Conservation (phyloP, 371 early-diverging fungal genomes). For the Zopfochytrium polystomum region DNA sequence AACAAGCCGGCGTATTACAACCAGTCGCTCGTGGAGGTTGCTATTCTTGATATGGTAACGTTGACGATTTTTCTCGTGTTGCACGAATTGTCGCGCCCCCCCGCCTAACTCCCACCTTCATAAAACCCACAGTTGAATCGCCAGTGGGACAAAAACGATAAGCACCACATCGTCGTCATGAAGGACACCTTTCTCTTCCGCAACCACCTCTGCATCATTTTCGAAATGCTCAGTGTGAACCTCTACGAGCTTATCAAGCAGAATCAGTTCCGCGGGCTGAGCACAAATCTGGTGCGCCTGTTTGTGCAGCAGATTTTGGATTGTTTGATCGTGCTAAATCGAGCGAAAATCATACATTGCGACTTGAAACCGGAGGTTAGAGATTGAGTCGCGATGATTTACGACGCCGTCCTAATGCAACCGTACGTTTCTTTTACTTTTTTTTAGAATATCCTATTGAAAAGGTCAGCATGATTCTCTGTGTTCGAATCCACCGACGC, state of each 20-base stretch:
- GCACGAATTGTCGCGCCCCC: not conserved
- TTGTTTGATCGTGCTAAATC: conserved; percentile 73
- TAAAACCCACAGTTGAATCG: conserved; percentile 62
- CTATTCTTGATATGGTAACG: conserved; percentile 71
- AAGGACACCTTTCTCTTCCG: conserved; percentile 83
- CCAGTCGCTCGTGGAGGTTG: conserved; percentile 91
- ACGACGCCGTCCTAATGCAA: not conserved
- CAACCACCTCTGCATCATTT: conserved; percentile 90
- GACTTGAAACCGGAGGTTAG: conserved; percentile 91
- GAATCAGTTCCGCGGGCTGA: conserved; percentile 83
- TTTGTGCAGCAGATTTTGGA: conserved; percentile 86
- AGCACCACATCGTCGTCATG: conserved; percentile 77
- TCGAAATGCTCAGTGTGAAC: conserved; percentile 91
- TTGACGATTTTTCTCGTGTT: conserved; percentile 5
- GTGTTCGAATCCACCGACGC: no score
- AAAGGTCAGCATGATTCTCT: conserved; percentile 51
- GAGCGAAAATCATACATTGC: conserved; percentile 90
- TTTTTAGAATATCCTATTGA: conserved; percentile 78
- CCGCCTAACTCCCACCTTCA: not conserved
- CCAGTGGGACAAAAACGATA: conserved; percentile 67
- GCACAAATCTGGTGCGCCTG: conserved; percentile 75
- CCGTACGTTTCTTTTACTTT: conserved; percentile 3
- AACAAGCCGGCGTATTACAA: conserved; percentile 86
- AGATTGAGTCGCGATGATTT: not conserved
- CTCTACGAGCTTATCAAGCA: conserved; percentile 91